Evolutionary conservation across 345 rosid species (phyloP).

Genomic region (Citropsis articulata): DNA sequence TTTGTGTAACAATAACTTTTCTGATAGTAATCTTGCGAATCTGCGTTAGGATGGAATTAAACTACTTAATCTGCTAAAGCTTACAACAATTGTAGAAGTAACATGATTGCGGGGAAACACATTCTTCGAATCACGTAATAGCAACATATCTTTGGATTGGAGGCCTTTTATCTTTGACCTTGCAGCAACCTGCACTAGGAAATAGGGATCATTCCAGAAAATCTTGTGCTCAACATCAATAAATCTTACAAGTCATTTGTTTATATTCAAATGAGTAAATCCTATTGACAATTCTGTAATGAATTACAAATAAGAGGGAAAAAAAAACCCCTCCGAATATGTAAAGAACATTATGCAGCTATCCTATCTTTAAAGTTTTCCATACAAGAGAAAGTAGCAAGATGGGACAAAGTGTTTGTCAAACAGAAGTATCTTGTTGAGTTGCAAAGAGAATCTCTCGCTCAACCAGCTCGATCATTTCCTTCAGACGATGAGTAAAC

Average conservation of each 20-base stretch:
- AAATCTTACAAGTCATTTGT: neutral
- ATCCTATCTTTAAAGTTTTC: neutral
- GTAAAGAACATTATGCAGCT: neutral
- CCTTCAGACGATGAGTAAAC: slow-evolving; percentile 46
- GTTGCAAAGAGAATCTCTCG: slow-evolving; percentile 39
- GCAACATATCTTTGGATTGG: neutral
- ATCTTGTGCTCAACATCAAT: neutral
- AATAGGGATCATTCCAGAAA: neutral
- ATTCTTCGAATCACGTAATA: too few species aligned
- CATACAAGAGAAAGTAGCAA: neutral
- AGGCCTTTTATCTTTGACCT: neutral
- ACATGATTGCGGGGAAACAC: too few species aligned
- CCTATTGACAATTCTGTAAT: neutral
- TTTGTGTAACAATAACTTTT: too few species aligned
- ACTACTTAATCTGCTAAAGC: too few species aligned
- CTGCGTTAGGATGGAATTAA: too few species aligned
- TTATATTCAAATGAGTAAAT: neutral
- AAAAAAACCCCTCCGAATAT: neutral
- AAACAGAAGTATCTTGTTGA: slow-evolving; percentile 9
- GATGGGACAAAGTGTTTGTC: neutral
- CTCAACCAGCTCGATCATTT: slow-evolving; percentile 58
- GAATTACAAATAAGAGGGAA: neutral
- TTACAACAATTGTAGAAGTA: too few species aligned
- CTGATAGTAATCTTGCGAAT: too few species aligned
- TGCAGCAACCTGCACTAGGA: neutral